Percentiles rank a stretch among this genome's conserved stretches.
Evolutionary conservation across 192 early-diverging fungal species (phyloP).

Genomic region (Mycoemilia scoparia): DNA sequence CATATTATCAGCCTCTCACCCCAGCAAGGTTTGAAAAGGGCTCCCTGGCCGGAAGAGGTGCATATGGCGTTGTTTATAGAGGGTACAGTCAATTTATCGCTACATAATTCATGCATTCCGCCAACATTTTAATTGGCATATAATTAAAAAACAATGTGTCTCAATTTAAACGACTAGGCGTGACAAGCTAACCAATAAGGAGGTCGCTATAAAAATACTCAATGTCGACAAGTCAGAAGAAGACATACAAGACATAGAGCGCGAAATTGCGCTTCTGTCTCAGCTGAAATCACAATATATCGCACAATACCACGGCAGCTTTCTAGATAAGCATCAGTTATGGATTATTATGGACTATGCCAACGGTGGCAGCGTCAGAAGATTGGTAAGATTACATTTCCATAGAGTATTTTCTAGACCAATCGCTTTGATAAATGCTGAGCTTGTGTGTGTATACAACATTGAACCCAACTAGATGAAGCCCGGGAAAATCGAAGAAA

Average conservation of each 20-base stretch:
- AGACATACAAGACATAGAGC: conserved; percentile 85
- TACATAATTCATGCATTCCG: background rate
- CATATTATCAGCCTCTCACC: too few species aligned
- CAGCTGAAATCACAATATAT: conserved; percentile 77
- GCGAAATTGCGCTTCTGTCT: conserved; percentile 81
- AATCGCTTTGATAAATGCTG: too few species aligned
- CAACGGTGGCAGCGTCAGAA: conserved; percentile 82
- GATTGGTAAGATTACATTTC: too few species aligned
- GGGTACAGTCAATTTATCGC: too few species aligned
- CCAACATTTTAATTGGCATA: background rate
- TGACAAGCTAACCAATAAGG: conserved; percentile 51
- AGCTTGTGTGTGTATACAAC: background rate
- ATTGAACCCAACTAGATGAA: conserved; percentile 46
- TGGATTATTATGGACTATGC: conserved; percentile 99
- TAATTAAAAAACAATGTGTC: too few species aligned
- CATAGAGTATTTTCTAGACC: too few species aligned
- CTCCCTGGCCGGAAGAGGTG: conserved; percentile 27
- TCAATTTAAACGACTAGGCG: too few species aligned
- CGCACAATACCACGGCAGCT: conserved; percentile 82
- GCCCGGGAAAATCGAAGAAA: conserved; percentile 73
- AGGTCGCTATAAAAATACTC: conserved; percentile 93
- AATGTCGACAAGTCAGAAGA: conserved; percentile 94
- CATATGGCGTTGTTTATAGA: conserved; percentile 28
- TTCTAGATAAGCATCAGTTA: conserved; percentile 75
- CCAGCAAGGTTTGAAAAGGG: too few species aligned